A percentile compares a stretch with the other conserved stretches of the same genome.
These are phyloP conservation scores for Dendrocalamus latiflorus DNA, from an alignment of 202 grass and related monocot species.

Conservation along the genomic window DNA sequence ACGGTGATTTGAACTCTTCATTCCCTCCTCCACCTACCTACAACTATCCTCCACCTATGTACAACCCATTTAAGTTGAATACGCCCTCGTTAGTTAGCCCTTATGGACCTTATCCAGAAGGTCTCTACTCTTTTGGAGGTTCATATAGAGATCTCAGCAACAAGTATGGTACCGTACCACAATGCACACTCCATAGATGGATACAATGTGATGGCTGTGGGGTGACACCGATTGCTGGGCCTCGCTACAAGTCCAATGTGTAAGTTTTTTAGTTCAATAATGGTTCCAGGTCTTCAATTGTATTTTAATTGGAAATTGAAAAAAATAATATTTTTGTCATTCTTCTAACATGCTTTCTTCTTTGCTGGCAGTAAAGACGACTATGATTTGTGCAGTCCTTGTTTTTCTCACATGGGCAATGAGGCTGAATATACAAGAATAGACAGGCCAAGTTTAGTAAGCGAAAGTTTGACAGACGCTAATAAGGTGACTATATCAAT, in stretches of 20 bases:
- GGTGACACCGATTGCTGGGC: slow-evolving; percentile 56
- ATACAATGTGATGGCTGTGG: slow-evolving; percentile 74
- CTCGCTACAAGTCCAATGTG: slow-evolving; percentile 78
- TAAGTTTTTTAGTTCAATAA: slow-evolving; percentile 36
- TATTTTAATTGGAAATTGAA: not conserved
- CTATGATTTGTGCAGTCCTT: slow-evolving; percentile 72
- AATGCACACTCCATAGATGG: slow-evolving; percentile 38
- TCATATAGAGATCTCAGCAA: slow-evolving; percentile 26
- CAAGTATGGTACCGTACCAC: slow-evolving; percentile 14
- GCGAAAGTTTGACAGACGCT: not conserved
- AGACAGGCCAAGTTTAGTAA: slow-evolving; percentile 29
- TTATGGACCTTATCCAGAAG: slow-evolving; percentile 23
- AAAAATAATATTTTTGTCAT: not conserved
- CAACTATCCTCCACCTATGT: not conserved
- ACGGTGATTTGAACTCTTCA: not conserved
- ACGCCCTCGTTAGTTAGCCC: not conserved
- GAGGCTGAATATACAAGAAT: slow-evolving; percentile 68
- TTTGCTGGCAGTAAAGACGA: slow-evolving; percentile 65
- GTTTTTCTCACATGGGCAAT: slow-evolving; percentile 57
- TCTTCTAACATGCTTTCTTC: slow-evolving; percentile 19
- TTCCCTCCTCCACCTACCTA: not conserved
- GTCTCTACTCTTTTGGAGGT: not conserved
- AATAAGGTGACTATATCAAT: not conserved
- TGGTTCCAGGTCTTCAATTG: not conserved
- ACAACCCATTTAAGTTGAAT: not conserved